Evolutionary conservation across 768 basidiomycete species (phyloP), one percentile per base, ranked within the genome.

Genomic region (Candolleomyces aberdarensis): DNA sequence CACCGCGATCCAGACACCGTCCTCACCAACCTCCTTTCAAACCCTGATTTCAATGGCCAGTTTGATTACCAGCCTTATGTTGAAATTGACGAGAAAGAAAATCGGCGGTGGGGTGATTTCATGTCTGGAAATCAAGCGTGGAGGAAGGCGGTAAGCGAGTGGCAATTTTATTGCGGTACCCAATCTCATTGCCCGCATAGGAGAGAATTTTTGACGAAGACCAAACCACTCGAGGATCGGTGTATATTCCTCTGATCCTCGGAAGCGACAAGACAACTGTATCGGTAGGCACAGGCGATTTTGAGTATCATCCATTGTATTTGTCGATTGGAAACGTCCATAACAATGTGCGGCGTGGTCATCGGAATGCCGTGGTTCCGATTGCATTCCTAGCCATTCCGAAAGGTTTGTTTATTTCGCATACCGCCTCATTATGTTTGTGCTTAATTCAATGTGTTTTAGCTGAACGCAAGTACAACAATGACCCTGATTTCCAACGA

Each of bases 71-170:
- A 65, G 6, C 58, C 67, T 13, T 61, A 68, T 22, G 41, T 63
- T 46, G 65, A 44, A 13, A 9, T 60, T 31, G 62, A 66, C 26
- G 55, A 40, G 22, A 43, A 56, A 0, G 71, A 71, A 0, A 61
- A 74, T n/a, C 63, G 73, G 0, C 66, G 59, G 0, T 77, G 65
- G 61, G 59, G 48, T 36, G 68, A 81, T 58, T 66, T 80, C 13
- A 78, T 82, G 76, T 78, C 78, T 0, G 78, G 75, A 75, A 59
- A 64, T 7, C 76, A 81, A n/a, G n/a, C n/a, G n/a, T n/a, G n/a
- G n/a, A n/a, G n/a, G n/a, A n/a, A n/a, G n/a, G n/a, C n/a, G n/a
- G n/a, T n/a, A n/a, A n/a, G n/a, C n/a, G n/a, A n/a, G n/a, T n/a
- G n/a, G n/a, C n/a, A n/a, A n/a, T n/a, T n/a, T n/a, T n/a, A n/a